Percentiles rank a stretch among this genome's conserved stretches.
Evolutionary conservation across 148 eudicot genomes (phyloP).

Genomic region (Silene conica): DNA sequence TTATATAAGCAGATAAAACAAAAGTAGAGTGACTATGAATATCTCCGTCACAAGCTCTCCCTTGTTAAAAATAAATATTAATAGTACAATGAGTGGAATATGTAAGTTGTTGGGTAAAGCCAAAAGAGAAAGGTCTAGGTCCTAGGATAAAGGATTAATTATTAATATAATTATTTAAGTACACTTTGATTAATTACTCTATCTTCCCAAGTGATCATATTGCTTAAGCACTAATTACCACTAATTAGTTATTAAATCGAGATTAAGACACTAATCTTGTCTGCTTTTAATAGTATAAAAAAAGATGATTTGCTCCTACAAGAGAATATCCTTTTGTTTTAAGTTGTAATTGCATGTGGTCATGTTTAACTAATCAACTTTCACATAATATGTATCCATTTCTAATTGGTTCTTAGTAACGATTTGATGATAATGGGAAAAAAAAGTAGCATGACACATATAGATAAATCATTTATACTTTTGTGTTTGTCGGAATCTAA

Average conservation of each 20-base stretch:
- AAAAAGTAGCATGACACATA: neutral
- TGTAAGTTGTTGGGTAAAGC: no score
- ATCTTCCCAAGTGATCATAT: neutral
- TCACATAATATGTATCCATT: neutral
- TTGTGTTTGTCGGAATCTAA: neutral
- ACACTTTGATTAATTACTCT: neutral
- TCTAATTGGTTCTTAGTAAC: neutral
- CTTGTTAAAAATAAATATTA: no score
- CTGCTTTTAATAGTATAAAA: neutral
- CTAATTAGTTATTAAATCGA: neutral
- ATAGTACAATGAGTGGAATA: no score
- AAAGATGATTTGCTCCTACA: neutral
- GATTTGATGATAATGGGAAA: neutral
- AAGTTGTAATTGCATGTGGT: no score
- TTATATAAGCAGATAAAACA: no score
- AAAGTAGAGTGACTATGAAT: no score
- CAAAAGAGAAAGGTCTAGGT: neutral
- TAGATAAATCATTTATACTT: no score
- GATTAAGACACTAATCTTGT: neutral
- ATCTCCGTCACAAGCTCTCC: no score
- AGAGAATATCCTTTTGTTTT: neutral
- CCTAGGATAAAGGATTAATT: neutral
- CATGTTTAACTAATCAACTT: neutral
- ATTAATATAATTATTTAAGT: neutral
- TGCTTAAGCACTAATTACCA: constrained; percentile 19